Evolutionary conservation across 768 basidiomycete species (phyloP).

Genomic region (Suillus variegatus): DNA sequence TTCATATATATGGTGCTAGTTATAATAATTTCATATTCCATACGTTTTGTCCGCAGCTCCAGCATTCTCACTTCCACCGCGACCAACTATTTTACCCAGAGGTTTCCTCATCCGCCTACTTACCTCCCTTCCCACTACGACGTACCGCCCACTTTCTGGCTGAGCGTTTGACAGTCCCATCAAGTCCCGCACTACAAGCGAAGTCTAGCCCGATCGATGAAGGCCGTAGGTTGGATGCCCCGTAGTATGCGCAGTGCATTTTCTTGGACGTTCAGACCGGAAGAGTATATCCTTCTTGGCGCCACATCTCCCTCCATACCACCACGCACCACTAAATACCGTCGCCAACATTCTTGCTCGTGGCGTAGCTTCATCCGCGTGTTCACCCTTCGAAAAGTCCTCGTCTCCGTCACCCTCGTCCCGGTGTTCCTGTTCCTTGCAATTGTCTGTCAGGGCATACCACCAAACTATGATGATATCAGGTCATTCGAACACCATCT

Average conservation of each 20-base stretch:
- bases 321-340: not conserved
- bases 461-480: slow-evolving; percentile 40
- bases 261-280: slow-evolving; percentile 6
- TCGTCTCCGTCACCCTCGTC: slow-evolving; percentile 20
- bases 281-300: slow-evolving; percentile 16
- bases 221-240: slow-evolving; percentile 11
- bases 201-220: not conserved
- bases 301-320: slow-evolving; percentile 7
- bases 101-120: not conserved
- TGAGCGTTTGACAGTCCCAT: not conserved
- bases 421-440: slow-evolving; percentile 30
- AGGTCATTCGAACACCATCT: slow-evolving; percentile 36
- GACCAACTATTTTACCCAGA: not conserved
- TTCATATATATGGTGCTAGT: not conserved
- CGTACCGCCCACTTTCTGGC: not conserved
- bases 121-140: not conserved
- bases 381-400: slow-evolving; percentile 30
- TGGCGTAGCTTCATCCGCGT: slow-evolving; percentile 14
- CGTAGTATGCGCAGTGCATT: slow-evolving; percentile 3
- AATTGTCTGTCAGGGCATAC: slow-evolving; percentile 38
- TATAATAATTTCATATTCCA: not conserved
- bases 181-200: not conserved
- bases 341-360: slow-evolving; percentile 15
- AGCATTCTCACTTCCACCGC: not conserved
- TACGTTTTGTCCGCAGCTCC: not conserved